phyloP scores from a whole-genome alignment of 768 basidiomycete genomes.

The Myochromella boudieri region DNA sequence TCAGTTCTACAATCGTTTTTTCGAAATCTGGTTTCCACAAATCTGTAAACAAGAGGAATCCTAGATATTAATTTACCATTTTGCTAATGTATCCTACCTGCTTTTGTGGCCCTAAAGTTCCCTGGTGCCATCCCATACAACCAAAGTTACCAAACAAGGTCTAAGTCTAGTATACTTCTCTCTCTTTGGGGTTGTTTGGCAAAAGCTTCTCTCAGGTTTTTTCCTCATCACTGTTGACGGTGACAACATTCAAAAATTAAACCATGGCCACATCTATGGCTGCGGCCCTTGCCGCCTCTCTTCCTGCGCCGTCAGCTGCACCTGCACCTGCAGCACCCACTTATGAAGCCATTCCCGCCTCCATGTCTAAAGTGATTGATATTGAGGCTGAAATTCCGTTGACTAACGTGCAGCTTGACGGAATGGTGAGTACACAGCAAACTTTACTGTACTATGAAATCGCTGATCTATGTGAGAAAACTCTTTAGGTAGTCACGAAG shows the following conservation, averaged over 20 bases:
- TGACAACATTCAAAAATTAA: slow-evolving; percentile 6
- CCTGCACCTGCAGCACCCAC: slow-evolving; percentile 63
- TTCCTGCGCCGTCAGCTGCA: slow-evolving; percentile 64
- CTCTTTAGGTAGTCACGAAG: slow-evolving; percentile 80
- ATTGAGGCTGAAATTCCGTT: slow-evolving; percentile 89
- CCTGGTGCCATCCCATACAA: no score
- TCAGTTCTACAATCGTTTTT: no score
- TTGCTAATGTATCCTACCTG: no score
- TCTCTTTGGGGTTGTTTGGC: slow-evolving; percentile 32
- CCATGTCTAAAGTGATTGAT: slow-evolving; percentile 92
- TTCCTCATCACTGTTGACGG: slow-evolving; percentile 13
- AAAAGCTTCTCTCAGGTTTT: slow-evolving; percentile 22
- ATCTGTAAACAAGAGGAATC: no score
- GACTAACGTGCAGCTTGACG: slow-evolving; percentile 80
- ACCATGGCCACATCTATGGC: slow-evolving; percentile 87
- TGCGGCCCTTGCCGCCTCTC: slow-evolving; percentile 83
- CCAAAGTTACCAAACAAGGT: no score
- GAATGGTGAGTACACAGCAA: slow-evolving; percentile 55
- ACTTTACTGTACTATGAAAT: background rate
- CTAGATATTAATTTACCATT: no score
- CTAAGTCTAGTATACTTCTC: no score
- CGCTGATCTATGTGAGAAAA: background rate
- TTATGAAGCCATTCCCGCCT: slow-evolving; percentile 87
- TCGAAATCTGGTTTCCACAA: no score
- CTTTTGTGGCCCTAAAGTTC: no score